These are phyloP conservation scores for Hymenoscyphus occultus DNA, from an alignment of 2,329 filamentous ascomycete genomes.

Conservation along the genomic window DNA sequence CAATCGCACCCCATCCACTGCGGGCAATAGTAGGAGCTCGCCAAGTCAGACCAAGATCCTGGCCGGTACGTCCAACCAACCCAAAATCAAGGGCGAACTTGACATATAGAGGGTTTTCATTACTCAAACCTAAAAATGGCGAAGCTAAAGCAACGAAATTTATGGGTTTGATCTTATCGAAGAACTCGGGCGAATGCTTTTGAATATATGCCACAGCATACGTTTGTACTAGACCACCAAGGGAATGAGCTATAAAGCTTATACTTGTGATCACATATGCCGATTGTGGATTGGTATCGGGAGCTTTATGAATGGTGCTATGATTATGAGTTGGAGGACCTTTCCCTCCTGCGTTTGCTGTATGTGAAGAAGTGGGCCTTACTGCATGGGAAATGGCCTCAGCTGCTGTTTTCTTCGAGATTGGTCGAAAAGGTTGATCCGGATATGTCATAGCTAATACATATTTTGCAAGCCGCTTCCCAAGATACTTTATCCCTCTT, in stretches of 20 bases:
- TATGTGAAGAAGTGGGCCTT: constrained; percentile 34
- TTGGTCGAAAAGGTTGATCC: constrained; percentile 82
- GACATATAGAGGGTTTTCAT: constrained; percentile 96
- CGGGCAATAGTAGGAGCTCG: constrained; percentile 79
- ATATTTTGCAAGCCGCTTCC: constrained; percentile 89
- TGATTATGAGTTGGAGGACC: constrained; percentile 55
- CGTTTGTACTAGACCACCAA: constrained; percentile 85
- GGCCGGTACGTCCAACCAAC: constrained; percentile 89
- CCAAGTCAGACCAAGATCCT: constrained; percentile 94
- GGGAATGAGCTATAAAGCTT: constrained; percentile 88
- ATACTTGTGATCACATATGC: constrained; percentile 89
- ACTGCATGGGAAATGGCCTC: constrained; percentile 41
- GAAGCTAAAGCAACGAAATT: constrained; percentile 89
- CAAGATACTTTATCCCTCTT: constrained; percentile 92
- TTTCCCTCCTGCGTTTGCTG: constrained; percentile 39
- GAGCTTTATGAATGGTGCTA: constrained; percentile 54
- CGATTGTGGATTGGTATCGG: constrained; percentile 42
- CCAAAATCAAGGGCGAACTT: constrained; percentile 97
- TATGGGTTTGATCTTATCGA: constrained; percentile 77
- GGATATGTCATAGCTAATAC: constrained; percentile 88
- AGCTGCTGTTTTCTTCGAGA: constrained; percentile 47
- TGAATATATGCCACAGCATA: constrained; percentile 96
- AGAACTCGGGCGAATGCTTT: constrained; percentile 90
- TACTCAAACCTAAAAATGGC: constrained; percentile 86
- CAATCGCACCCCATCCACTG: constrained; percentile 85